These are phyloP conservation scores for Epithele typhae DNA, from an alignment of 768 basidiomycete genomes.

Conservation along the genomic window DNA sequence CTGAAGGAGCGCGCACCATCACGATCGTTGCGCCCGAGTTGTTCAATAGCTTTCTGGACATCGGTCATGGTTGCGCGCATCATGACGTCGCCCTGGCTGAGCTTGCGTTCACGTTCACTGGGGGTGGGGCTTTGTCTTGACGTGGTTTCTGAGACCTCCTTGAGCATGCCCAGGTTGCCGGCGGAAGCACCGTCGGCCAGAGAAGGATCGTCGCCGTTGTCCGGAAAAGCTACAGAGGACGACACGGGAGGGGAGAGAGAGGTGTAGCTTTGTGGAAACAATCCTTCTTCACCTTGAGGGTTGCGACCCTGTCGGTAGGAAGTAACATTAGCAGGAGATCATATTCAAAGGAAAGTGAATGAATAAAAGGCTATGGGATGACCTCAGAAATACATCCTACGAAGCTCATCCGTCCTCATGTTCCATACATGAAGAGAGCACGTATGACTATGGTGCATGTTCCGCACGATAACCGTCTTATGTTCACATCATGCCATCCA, in stretches of 20 bases:
- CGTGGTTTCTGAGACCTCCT: slow-evolving; percentile 35
- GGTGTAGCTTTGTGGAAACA: slow-evolving; percentile 92
- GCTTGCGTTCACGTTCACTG: slow-evolving; percentile 20
- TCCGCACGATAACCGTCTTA: too few species aligned
- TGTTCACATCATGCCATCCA: too few species aligned
- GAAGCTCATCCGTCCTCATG: too few species aligned
- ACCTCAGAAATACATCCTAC: too few species aligned
- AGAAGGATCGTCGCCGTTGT: slow-evolving; percentile 13
- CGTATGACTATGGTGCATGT: too few species aligned
- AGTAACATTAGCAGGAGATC: too few species aligned
- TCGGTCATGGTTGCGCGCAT: slow-evolving; percentile 90
- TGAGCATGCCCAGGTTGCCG: slow-evolving; percentile 38
- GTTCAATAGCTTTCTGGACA: slow-evolving; percentile 87
- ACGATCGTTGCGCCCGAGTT: slow-evolving; percentile 57
- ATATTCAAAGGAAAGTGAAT: too few species aligned
- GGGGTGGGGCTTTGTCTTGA: slow-evolving; percentile 19
- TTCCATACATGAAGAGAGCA: too few species aligned
- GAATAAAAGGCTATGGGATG: too few species aligned
- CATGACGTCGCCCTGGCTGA: slow-evolving; percentile 55
- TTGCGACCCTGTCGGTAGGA: slow-evolving; percentile 77
- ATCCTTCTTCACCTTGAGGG: slow-evolving; percentile 71
- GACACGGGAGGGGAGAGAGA: slow-evolving; percentile 45
- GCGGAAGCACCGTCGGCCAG: slow-evolving; percentile 21
- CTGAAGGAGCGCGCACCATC: slow-evolving; percentile 70
- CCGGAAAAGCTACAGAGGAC: slow-evolving; percentile 14